Evolutionary conservation across 164 flowering plant species (phyloP), one percentile per base, ranked within the genome.

Genomic region (Akebia trifoliata): DNA sequence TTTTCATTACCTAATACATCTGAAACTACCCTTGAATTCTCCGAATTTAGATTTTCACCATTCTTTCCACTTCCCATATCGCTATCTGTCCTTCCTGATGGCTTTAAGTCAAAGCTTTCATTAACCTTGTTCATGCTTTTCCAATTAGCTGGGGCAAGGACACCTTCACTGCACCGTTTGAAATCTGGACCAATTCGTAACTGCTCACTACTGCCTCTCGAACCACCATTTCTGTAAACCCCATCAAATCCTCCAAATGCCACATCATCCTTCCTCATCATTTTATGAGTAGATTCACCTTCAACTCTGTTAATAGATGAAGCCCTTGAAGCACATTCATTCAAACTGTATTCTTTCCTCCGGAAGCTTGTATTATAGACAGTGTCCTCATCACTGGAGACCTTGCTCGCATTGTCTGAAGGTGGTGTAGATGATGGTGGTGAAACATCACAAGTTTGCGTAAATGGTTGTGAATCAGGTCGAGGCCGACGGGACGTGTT

Each of bases 401-500:
- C 72, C 73, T 78, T 79, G 58, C 67, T 60, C 37, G 34, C 47
- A 61, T 83, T 85, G 60, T 80, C 86, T 4, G 83, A 78, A 61
- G 74, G 69, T 21, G 79, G 80, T 14, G 77, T 65, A 4, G 81
- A 67, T 40, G 82, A 61, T n/a, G 18, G 48, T 42, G 37, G 29
- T 28, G 32, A 2, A 40, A 38, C 81, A 78, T 28, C 46, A 17
- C 15, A 69, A 44, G 53, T 50, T 17, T 73, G 81, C 25, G 67
- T 21, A 10, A 62, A 14, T 38, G 72, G 15, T 15, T 75, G 77
- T 31, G 78, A 61, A 47, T 87, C 87, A 49, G 83, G 72, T 30
- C 76, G 76, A 66, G 90, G 90, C 25, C 87, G 72, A n/a, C 89
- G 78, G 15, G 68, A 74, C 8, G 76, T 63, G 57, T 66, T 85